Evolutionary conservation across 305 asterid species (phyloP).

Genomic region (Fraxinus dipetala): DNA sequence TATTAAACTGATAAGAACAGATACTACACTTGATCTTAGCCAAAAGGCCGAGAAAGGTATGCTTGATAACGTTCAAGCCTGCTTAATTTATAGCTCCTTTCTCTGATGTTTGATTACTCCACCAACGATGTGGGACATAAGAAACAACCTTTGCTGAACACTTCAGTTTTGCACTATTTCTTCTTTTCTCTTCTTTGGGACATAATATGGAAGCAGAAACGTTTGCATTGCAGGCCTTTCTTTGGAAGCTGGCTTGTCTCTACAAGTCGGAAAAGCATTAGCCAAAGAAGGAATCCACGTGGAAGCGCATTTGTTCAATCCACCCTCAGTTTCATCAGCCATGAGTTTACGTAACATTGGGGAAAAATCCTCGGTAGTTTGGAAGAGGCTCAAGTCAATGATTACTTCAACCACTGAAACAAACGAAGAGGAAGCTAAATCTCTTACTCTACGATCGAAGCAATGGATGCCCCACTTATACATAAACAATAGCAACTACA

Average conservation of each 20-base stretch:
- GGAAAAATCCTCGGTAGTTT: constrained; percentile 63
- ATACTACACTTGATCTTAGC: too few relatives aligned
- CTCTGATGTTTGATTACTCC: too few relatives aligned
- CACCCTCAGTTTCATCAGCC: constrained; percentile 89
- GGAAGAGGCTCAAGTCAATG: constrained; percentile 67
- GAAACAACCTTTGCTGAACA: too few relatives aligned
- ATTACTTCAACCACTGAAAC: constrained; percentile 43
- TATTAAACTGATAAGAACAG: too few relatives aligned
- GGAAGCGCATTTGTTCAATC: constrained; percentile 94
- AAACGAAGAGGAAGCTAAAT: constrained; percentile 23
- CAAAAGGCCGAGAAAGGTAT: too few relatives aligned
- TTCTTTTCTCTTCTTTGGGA: too few relatives aligned
- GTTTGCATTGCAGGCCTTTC: constrained; percentile 86
- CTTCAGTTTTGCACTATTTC: too few relatives aligned
- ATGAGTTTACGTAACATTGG: constrained; percentile 64
- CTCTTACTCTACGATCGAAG: constrained; percentile 42
- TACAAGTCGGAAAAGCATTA: constrained; percentile 81
- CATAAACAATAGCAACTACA: constrained; percentile 82
- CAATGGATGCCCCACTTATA: constrained; percentile 88
- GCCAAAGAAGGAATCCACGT: constrained; percentile 84
- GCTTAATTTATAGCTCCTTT: too few relatives aligned
- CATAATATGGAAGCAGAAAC: constrained; percentile 60
- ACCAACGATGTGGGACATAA: too few relatives aligned
- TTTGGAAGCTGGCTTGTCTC: constrained; percentile 89
- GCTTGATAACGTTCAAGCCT: too few relatives aligned